A percentile compares a stretch with the other conserved stretches of the same genome.
Conservation (phyloP, 2,329 filamentous ascomycete genomes). For the Cercospora sp. region DNA sequence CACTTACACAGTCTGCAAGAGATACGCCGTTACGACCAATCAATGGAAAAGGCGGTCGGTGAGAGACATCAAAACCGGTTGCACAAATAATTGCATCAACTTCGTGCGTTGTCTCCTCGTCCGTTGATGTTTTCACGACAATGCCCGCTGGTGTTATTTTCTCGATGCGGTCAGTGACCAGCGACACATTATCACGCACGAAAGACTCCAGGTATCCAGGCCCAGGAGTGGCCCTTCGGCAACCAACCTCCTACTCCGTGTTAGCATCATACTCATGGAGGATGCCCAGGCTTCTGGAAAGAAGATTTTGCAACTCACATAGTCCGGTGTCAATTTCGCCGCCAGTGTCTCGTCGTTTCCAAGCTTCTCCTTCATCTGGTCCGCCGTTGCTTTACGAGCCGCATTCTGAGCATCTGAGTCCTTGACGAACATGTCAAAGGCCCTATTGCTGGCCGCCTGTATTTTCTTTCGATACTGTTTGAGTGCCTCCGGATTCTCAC, state of each 20-base stretch:
- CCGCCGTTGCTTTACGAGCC: constrained; percentile 26
- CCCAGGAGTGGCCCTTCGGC: constrained; percentile 51
- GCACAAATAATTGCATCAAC: constrained; percentile 34
- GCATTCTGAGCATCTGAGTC: constrained; percentile 44
- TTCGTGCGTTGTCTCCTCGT: constrained; percentile 19
- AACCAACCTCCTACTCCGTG: constrained; percentile 58
- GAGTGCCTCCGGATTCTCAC: constrained; percentile 37
- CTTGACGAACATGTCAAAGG: constrained; percentile 53
- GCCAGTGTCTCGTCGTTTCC: constrained; percentile 57
- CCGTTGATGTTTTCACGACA: constrained; percentile 23
- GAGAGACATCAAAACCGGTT: constrained; percentile 45
- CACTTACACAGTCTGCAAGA: constrained; percentile 22
- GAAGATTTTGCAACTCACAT: background rate
- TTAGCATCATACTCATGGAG: background rate
- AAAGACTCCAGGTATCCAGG: constrained; percentile 46
- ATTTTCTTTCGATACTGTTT: constrained; percentile 42
- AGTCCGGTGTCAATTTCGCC: constrained; percentile 58
- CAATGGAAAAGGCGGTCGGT: constrained; percentile 40
- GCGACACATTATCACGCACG: constrained; percentile 31
- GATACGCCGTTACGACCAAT: constrained; percentile 40
- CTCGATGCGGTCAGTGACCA: constrained; percentile 33
- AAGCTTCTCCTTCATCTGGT: constrained; percentile 55
- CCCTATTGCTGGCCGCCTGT: constrained; percentile 31
- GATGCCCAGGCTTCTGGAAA: background rate
- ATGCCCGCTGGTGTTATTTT: constrained; percentile 32